Conservation (phyloP, 345 rosid genomes). For the Cardiospermum halicacabum region DNA sequence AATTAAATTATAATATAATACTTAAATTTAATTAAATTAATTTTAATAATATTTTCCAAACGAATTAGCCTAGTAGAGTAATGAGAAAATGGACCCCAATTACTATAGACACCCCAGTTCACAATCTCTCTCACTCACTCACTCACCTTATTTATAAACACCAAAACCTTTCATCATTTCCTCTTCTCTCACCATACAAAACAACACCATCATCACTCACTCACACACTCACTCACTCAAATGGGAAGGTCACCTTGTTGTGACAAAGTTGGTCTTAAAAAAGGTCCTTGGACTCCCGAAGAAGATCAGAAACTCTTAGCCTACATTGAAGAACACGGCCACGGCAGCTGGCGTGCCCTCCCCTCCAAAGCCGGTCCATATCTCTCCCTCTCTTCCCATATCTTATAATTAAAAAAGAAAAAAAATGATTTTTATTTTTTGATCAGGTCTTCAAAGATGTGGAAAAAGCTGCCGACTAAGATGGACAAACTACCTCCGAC, state of each 20-base stretch:
- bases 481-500: constrained; percentile 93
- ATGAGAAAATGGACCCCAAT: no score
- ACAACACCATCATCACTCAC: no score
- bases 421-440: constrained; percentile 12
- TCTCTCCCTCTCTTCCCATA: not conserved
- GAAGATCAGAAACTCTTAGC: constrained; percentile 93
- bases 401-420: no score
- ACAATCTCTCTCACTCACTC: not conserved
- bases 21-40: no score
- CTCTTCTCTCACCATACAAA: constrained; percentile 12
- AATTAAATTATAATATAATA: no score
- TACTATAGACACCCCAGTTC: not conserved
- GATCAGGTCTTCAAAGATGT: constrained; percentile 75
- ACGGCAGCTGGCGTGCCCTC: constrained; percentile 93
- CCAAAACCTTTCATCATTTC: no score
- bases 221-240: no score
- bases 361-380: constrained; percentile 78
- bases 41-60: no score
- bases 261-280: constrained; percentile 83
- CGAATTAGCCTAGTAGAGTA: no score
- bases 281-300: constrained; percentile 98
- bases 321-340: constrained; percentile 86
- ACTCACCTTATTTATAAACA: not conserved
- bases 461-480: constrained; percentile 94
- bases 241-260: constrained; percentile 84